phyloP scores from a whole-genome alignment of 2,329 filamentous ascomycete species.

The Metarhizium sp. region DNA sequence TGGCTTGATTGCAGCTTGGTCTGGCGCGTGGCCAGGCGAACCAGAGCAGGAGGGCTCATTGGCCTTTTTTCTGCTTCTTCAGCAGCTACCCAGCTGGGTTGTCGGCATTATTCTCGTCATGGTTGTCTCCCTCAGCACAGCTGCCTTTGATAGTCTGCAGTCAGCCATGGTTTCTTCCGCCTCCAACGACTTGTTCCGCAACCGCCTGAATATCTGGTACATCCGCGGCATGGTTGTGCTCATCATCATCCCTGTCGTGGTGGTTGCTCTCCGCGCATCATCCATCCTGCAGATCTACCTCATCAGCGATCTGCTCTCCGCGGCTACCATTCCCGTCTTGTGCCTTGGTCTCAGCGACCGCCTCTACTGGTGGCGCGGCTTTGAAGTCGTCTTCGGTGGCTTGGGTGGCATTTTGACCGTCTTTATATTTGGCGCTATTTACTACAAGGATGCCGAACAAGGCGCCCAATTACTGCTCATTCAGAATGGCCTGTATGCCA shows the following conservation, averaged over 20 bases:
- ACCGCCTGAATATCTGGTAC: slow-evolving; percentile 66
- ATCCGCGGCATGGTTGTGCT: slow-evolving; percentile 61
- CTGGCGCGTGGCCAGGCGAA: slow-evolving; percentile 58
- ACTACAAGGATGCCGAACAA: slow-evolving; percentile 56
- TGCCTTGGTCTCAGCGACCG: slow-evolving; percentile 60
- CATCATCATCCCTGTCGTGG: slow-evolving; percentile 64
- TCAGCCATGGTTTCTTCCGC: slow-evolving; percentile 78
- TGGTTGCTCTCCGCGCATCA: slow-evolving; percentile 64
- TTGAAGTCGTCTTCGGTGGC: slow-evolving; percentile 70
- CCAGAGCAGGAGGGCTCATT: slow-evolving; percentile 50
- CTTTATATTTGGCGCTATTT: slow-evolving; percentile 72
- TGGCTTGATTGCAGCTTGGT: slow-evolving; percentile 71
- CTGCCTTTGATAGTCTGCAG: slow-evolving; percentile 73
- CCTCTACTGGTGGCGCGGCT: slow-evolving; percentile 71
- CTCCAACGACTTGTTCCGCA: slow-evolving; percentile 78
- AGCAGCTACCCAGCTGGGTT: slow-evolving; percentile 68
- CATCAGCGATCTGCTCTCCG: slow-evolving; percentile 71
- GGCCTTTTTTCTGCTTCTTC: slow-evolving; percentile 67
- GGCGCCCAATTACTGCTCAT: slow-evolving; percentile 63
- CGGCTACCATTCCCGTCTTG: slow-evolving; percentile 65
- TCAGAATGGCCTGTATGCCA: slow-evolving; percentile 62
- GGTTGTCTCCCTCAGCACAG: slow-evolving; percentile 66
- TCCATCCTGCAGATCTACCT: slow-evolving; percentile 74
- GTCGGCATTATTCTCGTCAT: slow-evolving; percentile 74
- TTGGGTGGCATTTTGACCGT: slow-evolving; percentile 70